Conservation (phyloP, 2,329 filamentous ascomycete species). For the Chalara sp. region DNA sequence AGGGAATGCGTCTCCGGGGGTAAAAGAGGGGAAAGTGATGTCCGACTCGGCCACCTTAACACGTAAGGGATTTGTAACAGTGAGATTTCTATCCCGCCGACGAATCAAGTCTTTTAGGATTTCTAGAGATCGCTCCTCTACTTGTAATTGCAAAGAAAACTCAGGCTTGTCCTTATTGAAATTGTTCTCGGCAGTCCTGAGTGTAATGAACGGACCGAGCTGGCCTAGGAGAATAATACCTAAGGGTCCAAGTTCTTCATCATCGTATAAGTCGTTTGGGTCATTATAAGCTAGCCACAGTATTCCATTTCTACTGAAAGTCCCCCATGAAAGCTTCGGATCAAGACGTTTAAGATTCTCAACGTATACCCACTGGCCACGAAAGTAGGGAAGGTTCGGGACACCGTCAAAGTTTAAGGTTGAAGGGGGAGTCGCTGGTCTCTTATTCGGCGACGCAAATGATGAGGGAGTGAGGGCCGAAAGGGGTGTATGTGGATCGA, state of each 20-base stretch:
- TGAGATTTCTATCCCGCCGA: too few relatives aligned
- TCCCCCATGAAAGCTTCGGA: too few relatives aligned
- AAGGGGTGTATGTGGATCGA: constrained; percentile 2
- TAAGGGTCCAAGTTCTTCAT: neutral
- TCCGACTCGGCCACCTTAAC: too few relatives aligned
- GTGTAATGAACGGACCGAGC: constrained; percentile 4
- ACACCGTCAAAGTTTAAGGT: constrained; percentile 6
- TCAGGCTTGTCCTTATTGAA: too few relatives aligned
- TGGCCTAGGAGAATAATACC: constrained; percentile 10
- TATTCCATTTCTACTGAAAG: too few relatives aligned
- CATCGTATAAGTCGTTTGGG: neutral
- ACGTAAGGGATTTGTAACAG: too few relatives aligned
- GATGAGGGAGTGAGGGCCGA: constrained; percentile 4
- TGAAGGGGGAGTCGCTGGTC: neutral
- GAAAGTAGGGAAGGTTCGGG: constrained; percentile 9
- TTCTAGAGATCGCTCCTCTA: constrained; percentile 4
- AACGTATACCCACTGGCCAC: constrained; percentile 7
- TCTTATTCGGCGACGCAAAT: constrained; percentile 4
- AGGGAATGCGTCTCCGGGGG: too few relatives aligned
- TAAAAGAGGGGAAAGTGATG: too few relatives aligned
- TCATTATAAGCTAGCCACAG: constrained; percentile 6
- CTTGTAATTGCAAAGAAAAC: neutral
- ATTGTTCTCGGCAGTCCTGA: too few relatives aligned
- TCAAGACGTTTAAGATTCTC: constrained; percentile 1
- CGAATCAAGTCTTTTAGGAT: constrained; percentile 1